Base-by-base conservation (phyloP, 768 basidiomycete genomes). In the Phylloporus sp. region DNA sequence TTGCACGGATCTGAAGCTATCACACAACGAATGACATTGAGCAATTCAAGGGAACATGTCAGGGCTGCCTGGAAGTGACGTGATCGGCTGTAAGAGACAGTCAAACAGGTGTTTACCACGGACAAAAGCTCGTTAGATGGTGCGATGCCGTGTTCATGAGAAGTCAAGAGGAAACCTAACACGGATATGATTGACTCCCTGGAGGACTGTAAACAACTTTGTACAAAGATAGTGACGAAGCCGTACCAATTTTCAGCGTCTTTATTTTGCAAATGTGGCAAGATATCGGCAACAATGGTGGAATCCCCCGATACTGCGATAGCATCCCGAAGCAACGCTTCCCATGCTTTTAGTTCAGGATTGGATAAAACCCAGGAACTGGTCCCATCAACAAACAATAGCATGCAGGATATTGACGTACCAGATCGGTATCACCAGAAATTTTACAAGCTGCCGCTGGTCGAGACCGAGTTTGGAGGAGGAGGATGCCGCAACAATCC, bases 381-480 rank as follows among this genome's bases (percentile, higher is more conserved):
- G 42, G 11, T 27, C 23, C 2, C 15, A 47, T 56, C 45, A 42
- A 58, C 47, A 35, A 32, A 34, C 9, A n/a, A 41, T n/a, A 47
- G 20, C 4, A 18, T 9, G 31, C 27, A 20, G 42, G 35, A 15
- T 23, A 20, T 40, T 2, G 4, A 45, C 57, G 68, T 52, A 84
- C 83, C 74, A 67, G 42, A 81, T 61, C 2, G 83, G 79, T 45
- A 79, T 68, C 0, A 65, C 60, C 18, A 85, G 70, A 50, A 84
- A 72, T 20, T 69, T 65, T 2, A 76, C 58, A 0, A 79, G 50
- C 43, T 75, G 73, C 47, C 68, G 62, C 78, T 76, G 80, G 39
- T 59, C 55, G 16, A 63, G 58, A 13, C 58, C 54, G 16, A 43
- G 58, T 10, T 65, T 62, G 6, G 57, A 53, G 18, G 60, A 61